phyloP scores from a whole-genome alignment of 805 yeast genomes.

The Saturnispora halmiae region DNA sequence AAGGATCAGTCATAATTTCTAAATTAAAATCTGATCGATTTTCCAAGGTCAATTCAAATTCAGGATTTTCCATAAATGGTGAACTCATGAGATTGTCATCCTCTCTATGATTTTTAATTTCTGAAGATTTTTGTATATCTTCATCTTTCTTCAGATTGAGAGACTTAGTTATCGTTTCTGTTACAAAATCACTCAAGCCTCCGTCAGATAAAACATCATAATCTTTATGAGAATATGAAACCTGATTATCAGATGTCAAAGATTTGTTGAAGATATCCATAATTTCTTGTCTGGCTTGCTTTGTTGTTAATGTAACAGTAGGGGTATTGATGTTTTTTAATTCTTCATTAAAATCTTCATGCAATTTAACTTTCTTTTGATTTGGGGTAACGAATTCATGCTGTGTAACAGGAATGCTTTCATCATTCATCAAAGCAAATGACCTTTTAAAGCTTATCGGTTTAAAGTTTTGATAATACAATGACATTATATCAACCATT shows the following conservation, averaged over 20 bases:
- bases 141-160: conserved; percentile 16
- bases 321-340: conserved; percentile 46
- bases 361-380: conserved; percentile 4
- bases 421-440: background rate
- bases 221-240: conserved; percentile 1
- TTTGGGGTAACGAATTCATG: conserved; percentile 5
- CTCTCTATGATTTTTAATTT: background rate
- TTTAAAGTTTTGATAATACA: conserved; percentile 6
- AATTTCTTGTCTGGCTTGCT: conserved; percentile 67
- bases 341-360: conserved; percentile 3
- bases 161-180: conserved; percentile 37
- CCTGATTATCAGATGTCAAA: conserved; percentile 1
- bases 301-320: conserved; percentile 69
- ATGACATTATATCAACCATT: conserved; percentile 47
- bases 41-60: background rate
- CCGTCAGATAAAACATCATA: conserved; percentile 15
- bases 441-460: conserved; percentile 2
- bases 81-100: conserved; percentile 32
- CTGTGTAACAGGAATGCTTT: background rate
- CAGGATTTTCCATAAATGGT: conserved; percentile 35
- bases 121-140: conserved; percentile 21
- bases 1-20: conserved; percentile 29
- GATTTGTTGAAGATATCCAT: conserved; percentile 65
- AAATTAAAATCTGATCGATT: background rate
- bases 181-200: conserved; percentile 33